Evolutionary conservation across 2,329 filamentous ascomycete species (phyloP), one percentile per base, ranked within the genome.

Genomic region (Aureobasidium subglaciale): DNA sequence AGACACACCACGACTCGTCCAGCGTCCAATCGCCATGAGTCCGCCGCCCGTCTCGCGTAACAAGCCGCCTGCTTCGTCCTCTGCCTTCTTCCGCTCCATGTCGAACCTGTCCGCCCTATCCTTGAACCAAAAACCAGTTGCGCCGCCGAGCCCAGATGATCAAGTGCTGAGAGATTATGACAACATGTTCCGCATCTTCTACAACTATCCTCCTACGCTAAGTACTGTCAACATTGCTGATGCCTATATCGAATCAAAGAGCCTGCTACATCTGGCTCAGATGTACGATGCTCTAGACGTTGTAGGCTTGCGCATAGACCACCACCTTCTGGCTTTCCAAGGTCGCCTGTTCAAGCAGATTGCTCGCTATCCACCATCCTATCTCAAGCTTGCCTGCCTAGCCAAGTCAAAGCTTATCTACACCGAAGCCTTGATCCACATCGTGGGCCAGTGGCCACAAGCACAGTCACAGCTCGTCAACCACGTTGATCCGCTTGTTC

Each of bases 181-280:
- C 69, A 96, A 96, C 69, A 79, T 97, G 20, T 95, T 97, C 69
- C 88, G 91, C 64, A 87, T 93, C 59, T 96, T 96, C 76, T 97
- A 97, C 78, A 96, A 96, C 70, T 88, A 95, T 68, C 76, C 90
- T 0, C 92, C 92, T 0, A 67, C 83, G 0, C 80, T 97, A 29
- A 91, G 96, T 71, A 81, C 82, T 24, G 79, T 93, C 69, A 95
- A 93, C 69, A 95, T 97, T 61, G 90, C 90, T 54, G 87, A 90
- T 59, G 90, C 91, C 22, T 96, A 96, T 67, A 85, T 93, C 40
- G 90, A 96, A 71, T 96, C 90, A 79, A 96, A 96, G 72, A 87
- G 88, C 11, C 81, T 97, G 2, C 80, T 97, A 37, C 83, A 84
- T 11, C 78, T 96, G 16, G 92, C 90, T n/a, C 91, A 96, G 71